A percentile compares a stretch with the other conserved stretches of the same genome.
Conservation (phyloP, 1,284 basidiomycete genomes). For the Takashimella tepidaria region DNA sequence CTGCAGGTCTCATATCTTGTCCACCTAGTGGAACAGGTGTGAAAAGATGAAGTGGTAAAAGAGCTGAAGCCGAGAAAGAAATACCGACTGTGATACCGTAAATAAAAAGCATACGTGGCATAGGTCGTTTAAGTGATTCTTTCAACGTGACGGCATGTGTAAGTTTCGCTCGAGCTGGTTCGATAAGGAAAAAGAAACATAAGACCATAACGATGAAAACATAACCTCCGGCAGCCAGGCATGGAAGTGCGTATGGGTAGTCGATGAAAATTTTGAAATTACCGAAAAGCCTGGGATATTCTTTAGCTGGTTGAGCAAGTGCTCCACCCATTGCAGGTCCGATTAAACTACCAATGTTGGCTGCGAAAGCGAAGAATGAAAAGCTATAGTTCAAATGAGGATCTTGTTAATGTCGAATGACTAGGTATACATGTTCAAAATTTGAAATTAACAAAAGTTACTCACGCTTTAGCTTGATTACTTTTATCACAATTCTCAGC, state of each 20-base stretch:
- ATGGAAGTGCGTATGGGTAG: constrained; percentile 24
- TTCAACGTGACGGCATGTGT: constrained; percentile 13
- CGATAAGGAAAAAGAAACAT: constrained; percentile 15
- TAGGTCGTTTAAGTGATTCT: constrained; percentile 18
- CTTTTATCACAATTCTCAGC: constrained; percentile 24
- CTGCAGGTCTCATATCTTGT: constrained; percentile 15
- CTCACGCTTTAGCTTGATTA: constrained; percentile 26
- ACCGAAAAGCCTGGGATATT: constrained; percentile 21
- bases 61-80: constrained; percentile 21
- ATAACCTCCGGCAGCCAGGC: constrained; percentile 18
- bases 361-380: constrained; percentile 29
- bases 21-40: constrained; percentile 23
- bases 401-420: too few relatives aligned
- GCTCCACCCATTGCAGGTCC: constrained; percentile 26
- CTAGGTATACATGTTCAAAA: too few relatives aligned
- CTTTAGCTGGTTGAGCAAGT: constrained; percentile 19
- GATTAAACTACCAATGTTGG: constrained; percentile 24
- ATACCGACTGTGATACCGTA: constrained; percentile 23
- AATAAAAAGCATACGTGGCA: constrained; percentile 21
- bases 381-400: constrained; percentile 19
- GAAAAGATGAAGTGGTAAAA: constrained; percentile 26
- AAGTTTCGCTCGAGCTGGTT: constrained; percentile 3
- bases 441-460: too few relatives aligned
- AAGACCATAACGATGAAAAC: constrained; percentile 17
- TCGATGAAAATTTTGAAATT: constrained; percentile 14